Conservation (phyloP, 225 moss, liverwort and hornwort species). For the Pleurozium schreberi region DNA sequence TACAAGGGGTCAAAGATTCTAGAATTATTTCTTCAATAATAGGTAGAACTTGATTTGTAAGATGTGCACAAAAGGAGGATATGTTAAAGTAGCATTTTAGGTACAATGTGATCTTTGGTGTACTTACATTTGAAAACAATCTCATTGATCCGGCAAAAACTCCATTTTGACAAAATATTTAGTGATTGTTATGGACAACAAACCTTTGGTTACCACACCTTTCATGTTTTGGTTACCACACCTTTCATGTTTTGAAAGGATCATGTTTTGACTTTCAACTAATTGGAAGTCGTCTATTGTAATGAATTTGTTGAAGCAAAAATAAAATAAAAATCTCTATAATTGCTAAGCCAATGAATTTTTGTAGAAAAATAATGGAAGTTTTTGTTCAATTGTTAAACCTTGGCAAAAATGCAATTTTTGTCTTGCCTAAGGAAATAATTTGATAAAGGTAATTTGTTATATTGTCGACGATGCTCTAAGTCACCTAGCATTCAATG, state of each 20-base stretch:
- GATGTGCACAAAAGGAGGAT: neutral
- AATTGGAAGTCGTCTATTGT: neutral
- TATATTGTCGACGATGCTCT: neutral
- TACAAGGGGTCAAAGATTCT: neutral
- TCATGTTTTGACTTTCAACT: neutral
- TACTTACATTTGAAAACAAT: neutral
- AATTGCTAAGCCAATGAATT: neutral
- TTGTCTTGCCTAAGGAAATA: neutral
- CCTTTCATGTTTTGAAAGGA: no score
- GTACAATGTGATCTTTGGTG: neutral
- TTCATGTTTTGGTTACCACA: fast-evolving
- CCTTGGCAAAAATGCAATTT: neutral
- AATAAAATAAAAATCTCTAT: neutral
- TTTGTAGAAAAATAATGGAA: neutral
- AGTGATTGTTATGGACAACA: neutral
- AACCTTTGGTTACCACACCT: fast-evolving
- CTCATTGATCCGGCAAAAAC: neutral
- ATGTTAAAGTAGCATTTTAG: fast-evolving
- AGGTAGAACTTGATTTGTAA: neutral
- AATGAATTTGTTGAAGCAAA: neutral
- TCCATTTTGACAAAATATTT: neutral
- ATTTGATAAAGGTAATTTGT: neutral
- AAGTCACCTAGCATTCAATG: neutral
- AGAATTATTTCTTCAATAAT: neutral
- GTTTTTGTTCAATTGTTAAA: neutral